Evolutionary conservation across 371 early-diverging fungal genomes (phyloP).

Genomic region (Mucor piriformis): DNA sequence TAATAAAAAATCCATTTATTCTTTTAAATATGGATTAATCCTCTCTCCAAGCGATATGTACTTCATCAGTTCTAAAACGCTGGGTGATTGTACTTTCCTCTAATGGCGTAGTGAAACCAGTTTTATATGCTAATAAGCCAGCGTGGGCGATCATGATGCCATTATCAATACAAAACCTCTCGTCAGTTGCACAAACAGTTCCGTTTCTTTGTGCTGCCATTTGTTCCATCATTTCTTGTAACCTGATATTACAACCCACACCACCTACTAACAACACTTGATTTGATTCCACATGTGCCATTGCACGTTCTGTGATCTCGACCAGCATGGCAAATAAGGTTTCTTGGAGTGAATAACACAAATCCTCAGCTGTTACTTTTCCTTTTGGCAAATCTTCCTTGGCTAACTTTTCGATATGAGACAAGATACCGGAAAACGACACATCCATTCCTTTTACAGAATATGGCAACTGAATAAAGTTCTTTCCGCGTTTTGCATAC

Average conservation of each 20-base stretch:
- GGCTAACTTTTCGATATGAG: slow-evolving; percentile 84
- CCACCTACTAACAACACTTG: slow-evolving; percentile 99
- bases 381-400: slow-evolving; percentile 63
- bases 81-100: slow-evolving; percentile 95
- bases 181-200: slow-evolving; percentile 95
- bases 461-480: slow-evolving; percentile 94
- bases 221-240: slow-evolving; percentile 98
- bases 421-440: slow-evolving; percentile 97
- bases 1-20: background rate
- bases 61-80: slow-evolving; percentile 93
- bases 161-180: slow-evolving; percentile 99
- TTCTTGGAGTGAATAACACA: slow-evolving; percentile 99
- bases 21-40: background rate
- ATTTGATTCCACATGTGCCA: slow-evolving; percentile 94
- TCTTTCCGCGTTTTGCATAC: slow-evolving; percentile 89
- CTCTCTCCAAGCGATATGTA: slow-evolving; percentile 89
- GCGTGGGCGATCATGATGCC: slow-evolving; percentile 99
- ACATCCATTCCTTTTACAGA: slow-evolving; percentile 99
- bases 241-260: slow-evolving; percentile 96
- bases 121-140: slow-evolving; percentile 80
- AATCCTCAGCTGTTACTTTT: slow-evolving; percentile 79
- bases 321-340: slow-evolving; percentile 99
- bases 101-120: slow-evolving; percentile 75
- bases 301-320: slow-evolving; percentile 99
- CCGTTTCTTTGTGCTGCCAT: slow-evolving; percentile 96